Conservation (phyloP, 2,329 filamentous ascomycete genomes). For the Fusarium devonianum region DNA sequence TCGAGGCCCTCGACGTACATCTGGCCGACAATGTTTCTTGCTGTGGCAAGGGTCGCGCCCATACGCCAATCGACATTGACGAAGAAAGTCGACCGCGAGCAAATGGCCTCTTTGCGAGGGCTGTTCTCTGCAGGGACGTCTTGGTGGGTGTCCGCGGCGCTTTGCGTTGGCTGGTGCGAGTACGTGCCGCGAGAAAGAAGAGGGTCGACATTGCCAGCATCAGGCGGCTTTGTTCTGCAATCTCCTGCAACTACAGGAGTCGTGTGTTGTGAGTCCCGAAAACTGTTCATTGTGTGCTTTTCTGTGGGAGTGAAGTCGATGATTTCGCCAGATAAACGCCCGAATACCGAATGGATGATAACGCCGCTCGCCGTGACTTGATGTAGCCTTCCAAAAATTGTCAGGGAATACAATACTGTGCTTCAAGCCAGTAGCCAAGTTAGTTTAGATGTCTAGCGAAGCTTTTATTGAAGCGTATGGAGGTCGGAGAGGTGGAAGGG, state of each 20-base stretch:
- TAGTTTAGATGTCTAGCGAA: no score
- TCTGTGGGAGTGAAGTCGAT: background rate
- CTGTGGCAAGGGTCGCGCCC: slow-evolving; percentile 14
- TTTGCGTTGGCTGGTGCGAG: background rate
- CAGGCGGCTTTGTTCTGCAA: background rate
- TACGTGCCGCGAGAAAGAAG: background rate
- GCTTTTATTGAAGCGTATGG: no score
- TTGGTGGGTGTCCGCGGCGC: background rate
- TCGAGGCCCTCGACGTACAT: slow-evolving; percentile 49
- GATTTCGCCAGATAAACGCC: slow-evolving; percentile 1
- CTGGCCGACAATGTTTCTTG: slow-evolving; percentile 36
- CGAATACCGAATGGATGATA: background rate
- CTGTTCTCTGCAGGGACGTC: background rate
- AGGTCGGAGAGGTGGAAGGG: no score
- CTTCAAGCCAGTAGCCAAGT: background rate
- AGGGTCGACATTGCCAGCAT: background rate
- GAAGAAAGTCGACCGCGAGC: slow-evolving; percentile 36
- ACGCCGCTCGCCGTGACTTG: background rate
- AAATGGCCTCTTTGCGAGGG: slow-evolving; percentile 17
- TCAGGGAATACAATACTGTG: background rate
- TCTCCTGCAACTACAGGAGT: background rate
- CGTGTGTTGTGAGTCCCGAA: background rate
- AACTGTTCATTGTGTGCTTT: slow-evolving; percentile 8
- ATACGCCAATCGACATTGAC: slow-evolving; percentile 37
- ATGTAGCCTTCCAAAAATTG: background rate